These are phyloP conservation scores for Fusarium sp. DNA, from an alignment of 2,329 filamentous ascomycete species.

Conservation along the genomic window DNA sequence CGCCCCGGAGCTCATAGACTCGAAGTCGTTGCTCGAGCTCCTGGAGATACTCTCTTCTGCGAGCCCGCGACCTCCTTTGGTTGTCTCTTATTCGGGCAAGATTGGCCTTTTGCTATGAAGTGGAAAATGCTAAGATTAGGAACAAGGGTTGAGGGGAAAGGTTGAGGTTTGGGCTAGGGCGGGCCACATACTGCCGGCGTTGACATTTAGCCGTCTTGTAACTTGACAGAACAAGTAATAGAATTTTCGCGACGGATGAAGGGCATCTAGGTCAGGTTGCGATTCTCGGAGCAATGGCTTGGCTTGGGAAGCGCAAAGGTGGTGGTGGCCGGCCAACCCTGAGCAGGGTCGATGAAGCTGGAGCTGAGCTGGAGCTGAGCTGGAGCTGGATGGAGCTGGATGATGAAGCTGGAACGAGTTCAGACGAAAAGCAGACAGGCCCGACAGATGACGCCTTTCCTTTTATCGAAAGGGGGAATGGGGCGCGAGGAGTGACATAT, in stretches of 20 bases:
- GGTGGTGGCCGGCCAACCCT: slow-evolving; percentile 15
- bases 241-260: slow-evolving; percentile 19
- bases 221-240: slow-evolving; percentile 28
- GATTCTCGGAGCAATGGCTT: slow-evolving; percentile 19
- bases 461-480: slow-evolving; percentile 41
- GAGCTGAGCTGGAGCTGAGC: slow-evolving; percentile 15
- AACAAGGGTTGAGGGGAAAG: slow-evolving; percentile 20
- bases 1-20: slow-evolving; percentile 72
- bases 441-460: slow-evolving; percentile 39
- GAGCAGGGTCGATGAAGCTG: slow-evolving; percentile 17
- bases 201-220: slow-evolving; percentile 47
- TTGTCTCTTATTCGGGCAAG: slow-evolving; percentile 77
- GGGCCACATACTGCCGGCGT: slow-evolving; percentile 46
- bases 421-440: slow-evolving; percentile 25
- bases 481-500: slow-evolving; percentile 35
- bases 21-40: slow-evolving; percentile 74
- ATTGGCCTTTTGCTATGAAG: slow-evolving; percentile 53
- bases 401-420: slow-evolving; percentile 28
- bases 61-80: slow-evolving; percentile 79
- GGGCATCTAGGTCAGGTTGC: slow-evolving; percentile 39
- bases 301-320: slow-evolving; percentile 11
- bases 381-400: slow-evolving; percentile 18
- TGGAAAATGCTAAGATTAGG: slow-evolving; percentile 29
- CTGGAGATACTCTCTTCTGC: slow-evolving; percentile 78
- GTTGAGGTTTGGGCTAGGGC: slow-evolving; percentile 14